phyloP scores from a whole-genome alignment of 768 basidiomycete genomes.

The Termitomyces sp. region DNA sequence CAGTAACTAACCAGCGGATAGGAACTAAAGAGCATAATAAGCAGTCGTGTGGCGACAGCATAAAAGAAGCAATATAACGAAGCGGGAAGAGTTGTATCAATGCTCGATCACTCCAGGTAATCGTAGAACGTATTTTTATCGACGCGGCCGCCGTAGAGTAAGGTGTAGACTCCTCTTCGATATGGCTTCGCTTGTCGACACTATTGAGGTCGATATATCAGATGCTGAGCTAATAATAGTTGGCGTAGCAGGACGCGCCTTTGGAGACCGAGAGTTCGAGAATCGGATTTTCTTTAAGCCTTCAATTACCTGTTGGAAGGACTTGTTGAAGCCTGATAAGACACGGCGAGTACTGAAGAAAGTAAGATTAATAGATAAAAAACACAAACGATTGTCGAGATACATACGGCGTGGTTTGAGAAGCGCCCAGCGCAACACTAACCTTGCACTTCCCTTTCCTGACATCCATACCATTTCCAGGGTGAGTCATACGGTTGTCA shows the following conservation, averaged over 20 bases:
- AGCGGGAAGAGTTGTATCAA: neutral
- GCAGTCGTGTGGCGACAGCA: neutral
- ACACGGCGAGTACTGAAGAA: neutral
- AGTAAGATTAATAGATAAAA: neutral
- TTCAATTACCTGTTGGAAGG: neutral
- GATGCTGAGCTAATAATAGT: neutral
- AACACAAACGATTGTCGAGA: neutral
- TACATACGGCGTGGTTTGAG: neutral
- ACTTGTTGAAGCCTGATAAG: neutral
- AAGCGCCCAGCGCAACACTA: neutral
- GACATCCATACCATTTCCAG: neutral
- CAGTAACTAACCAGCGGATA: too few relatives aligned
- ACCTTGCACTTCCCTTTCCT: neutral
- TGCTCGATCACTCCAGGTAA: neutral
- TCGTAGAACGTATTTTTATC: neutral
- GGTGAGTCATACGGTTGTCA: neutral
- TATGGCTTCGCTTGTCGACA: neutral
- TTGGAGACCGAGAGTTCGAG: neutral
- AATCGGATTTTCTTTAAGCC: neutral
- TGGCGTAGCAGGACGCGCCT: neutral
- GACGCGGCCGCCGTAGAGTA: neutral
- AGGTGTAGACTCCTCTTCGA: neutral
- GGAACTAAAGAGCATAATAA: too few relatives aligned
- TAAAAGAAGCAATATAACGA: neutral
- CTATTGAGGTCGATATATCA: neutral